Base-by-base conservation (phyloP, 106 monocot genomes). In the Platanthera zijinensis region DNA sequence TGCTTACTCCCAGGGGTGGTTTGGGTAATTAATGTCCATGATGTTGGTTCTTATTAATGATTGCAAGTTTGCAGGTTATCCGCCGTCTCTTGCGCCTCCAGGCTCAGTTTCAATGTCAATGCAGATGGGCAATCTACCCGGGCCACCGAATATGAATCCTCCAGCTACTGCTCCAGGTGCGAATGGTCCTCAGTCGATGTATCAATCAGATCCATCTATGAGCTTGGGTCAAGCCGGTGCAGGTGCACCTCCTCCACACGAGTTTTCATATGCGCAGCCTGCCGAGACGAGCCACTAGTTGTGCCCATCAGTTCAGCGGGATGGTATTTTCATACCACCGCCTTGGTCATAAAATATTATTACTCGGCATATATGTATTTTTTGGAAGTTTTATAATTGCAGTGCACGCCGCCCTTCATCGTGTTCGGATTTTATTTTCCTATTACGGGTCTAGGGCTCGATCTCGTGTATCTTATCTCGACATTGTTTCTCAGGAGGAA, bases 31-130 rank as follows among this genome's bases (percentile, higher is more conserved):
- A 3, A 53, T 53, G 53, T 70, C 17, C 48, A 47, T 39, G 4
- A 11, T 67, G 5, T 67, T 7, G 21, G 18, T 61, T 61, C 57
- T 64, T 64, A 10, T 5, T 25, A 25, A 9, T 21, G 21, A 9
- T 10, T 66, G 50, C 22, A 25, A 32, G 25, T 78, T 78, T 78
- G 62, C 71, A 49, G 78, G 72, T 67, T 30, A 51, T 73, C 61
- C 82, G 53, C 51, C 73, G 51, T 51, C 82, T 7, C 62, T 77
- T 63, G 76, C 72, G 15, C 68, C 77, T 49, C 69, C 82, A 39
- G 74, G 73, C 74, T 77, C 78, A 78, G 51, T 54, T 78, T 63
- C 82, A 5, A 82, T 82, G 77, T 72, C 63, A 14, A 77, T 82
- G 76, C 77, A 71, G 18, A 77, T 82, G 59, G 64, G 52, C 76